Evolutionary conservation across 768 basidiomycete genomes (phyloP).

Genomic region (Galerina marginata): DNA sequence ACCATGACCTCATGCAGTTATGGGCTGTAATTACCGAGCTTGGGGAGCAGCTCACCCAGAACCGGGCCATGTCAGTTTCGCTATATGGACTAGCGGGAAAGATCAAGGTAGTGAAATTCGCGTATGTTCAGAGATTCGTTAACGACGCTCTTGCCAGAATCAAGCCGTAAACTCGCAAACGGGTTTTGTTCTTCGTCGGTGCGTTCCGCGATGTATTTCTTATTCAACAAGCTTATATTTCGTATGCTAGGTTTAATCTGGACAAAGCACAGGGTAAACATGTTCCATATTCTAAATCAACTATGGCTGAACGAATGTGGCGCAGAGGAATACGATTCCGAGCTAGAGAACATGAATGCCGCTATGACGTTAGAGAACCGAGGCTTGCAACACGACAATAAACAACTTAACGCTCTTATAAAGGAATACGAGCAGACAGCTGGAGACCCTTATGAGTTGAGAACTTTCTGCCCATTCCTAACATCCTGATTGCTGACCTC

Average conservation of each 20-base stretch:
- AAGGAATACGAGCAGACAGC: slow-evolving; percentile 97
- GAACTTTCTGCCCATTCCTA: slow-evolving; percentile 17
- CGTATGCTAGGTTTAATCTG: slow-evolving; percentile 71
- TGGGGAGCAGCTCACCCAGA: slow-evolving; percentile 82
- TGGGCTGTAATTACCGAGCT: slow-evolving; percentile 78
- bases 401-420: slow-evolving; percentile 87
- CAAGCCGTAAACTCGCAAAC: slow-evolving; percentile 91
- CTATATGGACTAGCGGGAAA: slow-evolving; percentile 76
- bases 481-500: slow-evolving; percentile 8
- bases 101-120: slow-evolving; percentile 68
- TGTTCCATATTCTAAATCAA: not conserved
- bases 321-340: slow-evolving; percentile 87
- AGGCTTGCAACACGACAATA: slow-evolving; percentile 89
- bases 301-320: slow-evolving; percentile 1
- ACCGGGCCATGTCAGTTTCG: slow-evolving; percentile 70
- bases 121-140: not conserved
- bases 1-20: slow-evolving; percentile 66
- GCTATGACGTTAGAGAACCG: slow-evolving; percentile 85
- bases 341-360: slow-evolving; percentile 88
- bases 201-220: slow-evolving; percentile 25
- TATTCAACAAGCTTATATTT: slow-evolving; percentile 3
- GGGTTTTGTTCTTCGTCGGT: slow-evolving; percentile 90
- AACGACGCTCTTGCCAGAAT: slow-evolving; percentile 47
- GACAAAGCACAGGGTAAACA: slow-evolving; percentile 82
- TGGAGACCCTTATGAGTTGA: slow-evolving; percentile 91